Evolutionary conservation across 2,329 filamentous ascomycete genomes (phyloP), one percentile per base, ranked within the genome.

Genomic region (Colletotrichum caudatum): DNA sequence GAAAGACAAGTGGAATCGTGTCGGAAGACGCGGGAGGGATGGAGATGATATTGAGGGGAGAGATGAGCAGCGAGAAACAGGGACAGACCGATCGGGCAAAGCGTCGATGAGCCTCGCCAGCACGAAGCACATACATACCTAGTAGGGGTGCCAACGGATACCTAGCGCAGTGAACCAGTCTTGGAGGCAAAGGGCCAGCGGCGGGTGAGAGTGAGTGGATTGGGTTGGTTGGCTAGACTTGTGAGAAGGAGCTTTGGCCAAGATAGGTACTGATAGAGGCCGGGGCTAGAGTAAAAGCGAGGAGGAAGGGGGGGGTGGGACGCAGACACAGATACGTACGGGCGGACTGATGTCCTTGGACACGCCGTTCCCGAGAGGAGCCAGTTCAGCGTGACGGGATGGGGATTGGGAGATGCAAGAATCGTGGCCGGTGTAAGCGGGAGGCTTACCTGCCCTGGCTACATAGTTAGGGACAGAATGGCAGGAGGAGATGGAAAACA

Each of bases 51-150:
- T 71, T 64, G 66, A 71, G 29, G 57, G 41, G 61, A 62, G 66
- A 57, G 39, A 35, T 23, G 33, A 64, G 44, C 51, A 46, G 56
- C 69, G 53, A 72, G 50, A 61, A 71, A 72, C 66, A 72, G 11
- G 51, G 41, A 33, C 44, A 63, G 37, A 44, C 70, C 56, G 66
- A 72, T 72, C 29, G 70, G 70, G 70, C 56, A 65, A 70, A 46
- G 70, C 66, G 70, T 51, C 61, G 66, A 72, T 51, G 61, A 71
- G 66, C 67, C 66, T 72, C 70, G 66, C 70, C 66, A 71, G 44
- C 60, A 51, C 60, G 59, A 64, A 60, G 59, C 5, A 16, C 37
- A 14, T 14, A 29, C 29, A 9, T 11, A 37, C 35, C 8, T 9
- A 37, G 35, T 44, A 69, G 65, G 69, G 65, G 56, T 69, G 60